Percentiles rank a stretch among this genome's conserved stretches.
Conservation (phyloP, 2,329 filamentous ascomycete genomes). For the Penicillium sp. region DNA sequence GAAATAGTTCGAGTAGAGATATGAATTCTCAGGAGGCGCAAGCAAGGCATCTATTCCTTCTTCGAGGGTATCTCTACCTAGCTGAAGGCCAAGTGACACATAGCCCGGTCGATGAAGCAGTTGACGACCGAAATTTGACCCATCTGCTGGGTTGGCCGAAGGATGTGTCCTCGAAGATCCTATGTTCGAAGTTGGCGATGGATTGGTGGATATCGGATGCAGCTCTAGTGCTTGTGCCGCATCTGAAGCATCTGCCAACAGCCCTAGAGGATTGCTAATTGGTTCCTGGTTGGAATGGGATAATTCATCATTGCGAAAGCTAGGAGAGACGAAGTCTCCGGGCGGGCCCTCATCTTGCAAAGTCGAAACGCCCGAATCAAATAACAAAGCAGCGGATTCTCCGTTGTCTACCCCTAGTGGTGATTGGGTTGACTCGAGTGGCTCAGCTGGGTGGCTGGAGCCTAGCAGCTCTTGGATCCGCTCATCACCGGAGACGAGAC, state of each 20-base stretch:
- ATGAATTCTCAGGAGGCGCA: background rate
- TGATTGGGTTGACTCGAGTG: background rate
- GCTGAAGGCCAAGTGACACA: conserved; percentile 26
- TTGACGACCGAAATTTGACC: conserved; percentile 5
- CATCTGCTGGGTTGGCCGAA: background rate
- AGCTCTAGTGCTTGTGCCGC: conserved; percentile 18
- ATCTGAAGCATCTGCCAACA: conserved; percentile 29
- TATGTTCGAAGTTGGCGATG: background rate
- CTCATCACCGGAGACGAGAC: background rate
- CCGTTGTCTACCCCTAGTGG: background rate
- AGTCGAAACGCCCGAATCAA: background rate
- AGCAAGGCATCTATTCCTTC: conserved; percentile 23
- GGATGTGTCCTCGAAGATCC: background rate
- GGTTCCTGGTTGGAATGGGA: conserved; percentile 16
- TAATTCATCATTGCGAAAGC: background rate
- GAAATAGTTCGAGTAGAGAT: conserved; percentile 27
- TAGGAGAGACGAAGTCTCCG: background rate
- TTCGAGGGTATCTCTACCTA: conserved; percentile 21
- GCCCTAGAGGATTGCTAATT: conserved; percentile 30
- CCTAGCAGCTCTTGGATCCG: background rate
- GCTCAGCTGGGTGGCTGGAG: background rate
- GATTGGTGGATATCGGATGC: background rate
- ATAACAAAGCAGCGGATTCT: background rate
- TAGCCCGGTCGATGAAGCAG: conserved; percentile 22
- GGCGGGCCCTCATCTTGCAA: background rate